These are phyloP conservation scores for Colletotrichum nymphaeae DNA, from an alignment of 2,329 filamentous ascomycete species.

Conservation along the genomic window DNA sequence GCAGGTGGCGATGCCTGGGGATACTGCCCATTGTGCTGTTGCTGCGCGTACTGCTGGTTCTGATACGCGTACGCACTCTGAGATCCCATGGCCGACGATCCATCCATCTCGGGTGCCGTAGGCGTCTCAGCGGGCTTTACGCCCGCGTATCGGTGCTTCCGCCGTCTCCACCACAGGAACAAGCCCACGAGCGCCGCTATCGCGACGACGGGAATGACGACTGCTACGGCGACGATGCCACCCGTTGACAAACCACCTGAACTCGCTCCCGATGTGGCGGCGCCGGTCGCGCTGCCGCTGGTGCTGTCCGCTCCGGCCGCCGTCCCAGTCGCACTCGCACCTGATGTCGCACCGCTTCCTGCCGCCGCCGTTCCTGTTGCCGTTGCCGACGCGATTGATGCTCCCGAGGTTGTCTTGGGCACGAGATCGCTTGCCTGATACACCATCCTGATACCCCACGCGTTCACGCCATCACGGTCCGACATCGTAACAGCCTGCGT, in stretches of 20 bases:
- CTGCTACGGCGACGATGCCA: slow-evolving; percentile 17
- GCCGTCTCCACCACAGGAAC: slow-evolving; percentile 24
- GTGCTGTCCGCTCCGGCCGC: not conserved
- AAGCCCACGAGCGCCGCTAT: slow-evolving; percentile 22
- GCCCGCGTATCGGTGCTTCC: slow-evolving; percentile 26
- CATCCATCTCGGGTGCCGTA: slow-evolving; percentile 1
- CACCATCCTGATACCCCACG: slow-evolving; percentile 42
- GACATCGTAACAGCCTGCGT: slow-evolving; percentile 31
- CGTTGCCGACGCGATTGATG: not conserved
- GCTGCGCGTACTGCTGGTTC: not conserved
- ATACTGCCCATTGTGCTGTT: slow-evolving; percentile 1
- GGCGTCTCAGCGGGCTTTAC: slow-evolving; percentile 17
- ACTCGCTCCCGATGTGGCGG: not conserved
- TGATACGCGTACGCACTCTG: slow-evolving; percentile 19
- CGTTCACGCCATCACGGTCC: slow-evolving; percentile 37
- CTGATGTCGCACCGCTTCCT: not conserved
- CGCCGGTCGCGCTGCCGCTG: not conserved
- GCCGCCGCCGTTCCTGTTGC: not conserved
- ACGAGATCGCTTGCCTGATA: slow-evolving; percentile 39
- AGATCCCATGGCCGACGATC: not conserved
- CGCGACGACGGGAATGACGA: slow-evolving; percentile 10
- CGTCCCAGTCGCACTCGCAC: not conserved
- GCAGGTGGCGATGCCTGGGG: not conserved
- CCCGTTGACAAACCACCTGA: slow-evolving; percentile 3
- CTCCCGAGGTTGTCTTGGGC: not conserved